These are phyloP conservation scores for Syzygium malaccense DNA, from an alignment of 441 rosid genomes.

Conservation along the genomic window DNA sequence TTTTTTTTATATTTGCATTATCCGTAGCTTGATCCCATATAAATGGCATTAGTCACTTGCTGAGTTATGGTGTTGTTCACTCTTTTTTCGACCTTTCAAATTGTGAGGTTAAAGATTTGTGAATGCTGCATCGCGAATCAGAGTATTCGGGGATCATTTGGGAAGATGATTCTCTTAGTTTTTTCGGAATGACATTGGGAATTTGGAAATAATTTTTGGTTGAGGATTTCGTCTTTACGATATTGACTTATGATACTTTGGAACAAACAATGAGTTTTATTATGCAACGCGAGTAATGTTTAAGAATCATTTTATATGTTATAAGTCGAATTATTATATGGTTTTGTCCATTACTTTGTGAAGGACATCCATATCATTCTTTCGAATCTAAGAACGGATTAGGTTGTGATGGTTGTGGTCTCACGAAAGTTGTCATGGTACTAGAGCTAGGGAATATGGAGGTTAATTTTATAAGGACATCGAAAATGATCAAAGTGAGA, in stretches of 20 bases:
- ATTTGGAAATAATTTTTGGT: not conserved
- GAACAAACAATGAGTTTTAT: not conserved
- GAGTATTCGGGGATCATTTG: fast-evolving
- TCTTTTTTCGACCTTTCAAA: fast-evolving
- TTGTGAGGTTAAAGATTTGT: not conserved
- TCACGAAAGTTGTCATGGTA: not conserved
- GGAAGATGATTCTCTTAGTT: not conserved
- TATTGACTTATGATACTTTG: not conserved
- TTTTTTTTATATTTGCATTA: not conserved
- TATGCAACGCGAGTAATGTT: not conserved
- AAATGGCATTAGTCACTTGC: not conserved
- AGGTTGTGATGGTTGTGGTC: not conserved
- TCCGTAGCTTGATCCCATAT: not conserved
- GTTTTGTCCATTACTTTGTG: not conserved
- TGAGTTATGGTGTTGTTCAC: not conserved
- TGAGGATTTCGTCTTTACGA: fast-evolving
- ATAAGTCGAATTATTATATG: fast-evolving
- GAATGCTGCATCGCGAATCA: fast-evolving
- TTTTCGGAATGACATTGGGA: fast-evolving
- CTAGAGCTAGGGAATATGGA: fast-evolving
- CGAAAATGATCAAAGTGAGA: not conserved
- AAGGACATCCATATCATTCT: not conserved
- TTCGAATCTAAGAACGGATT: not conserved
- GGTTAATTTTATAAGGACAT: not conserved
- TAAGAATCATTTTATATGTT: not conserved